Evolutionary conservation across 176 grass and related monocot species (phyloP).

Genomic region (Pontederia paniculata): DNA sequence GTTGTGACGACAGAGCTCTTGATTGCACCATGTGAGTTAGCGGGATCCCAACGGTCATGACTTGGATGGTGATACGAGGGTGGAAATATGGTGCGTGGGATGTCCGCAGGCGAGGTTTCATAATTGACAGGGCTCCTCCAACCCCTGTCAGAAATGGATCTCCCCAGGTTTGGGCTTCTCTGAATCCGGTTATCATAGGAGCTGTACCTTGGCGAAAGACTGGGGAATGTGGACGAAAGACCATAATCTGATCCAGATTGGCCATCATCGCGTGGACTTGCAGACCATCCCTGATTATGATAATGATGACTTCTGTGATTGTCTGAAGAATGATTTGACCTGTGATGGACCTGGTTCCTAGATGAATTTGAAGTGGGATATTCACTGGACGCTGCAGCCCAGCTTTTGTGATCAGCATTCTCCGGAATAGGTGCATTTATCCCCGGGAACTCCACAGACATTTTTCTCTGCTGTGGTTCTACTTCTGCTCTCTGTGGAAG

Average conservation of each 20-base stretch:
- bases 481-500: slow-evolving; percentile 36
- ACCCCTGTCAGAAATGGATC: slow-evolving; percentile 43
- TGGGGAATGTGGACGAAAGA: slow-evolving; percentile 13
- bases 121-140: slow-evolving; percentile 38
- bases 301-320: neutral
- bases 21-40: slow-evolving; percentile 16
- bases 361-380: slow-evolving; percentile 4
- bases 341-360: slow-evolving; percentile 13
- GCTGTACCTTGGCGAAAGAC: slow-evolving; percentile 31
- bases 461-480: slow-evolving; percentile 32
- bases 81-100: slow-evolving; percentile 24
- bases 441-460: slow-evolving; percentile 76
- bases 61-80: slow-evolving; percentile 14
- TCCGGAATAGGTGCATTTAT: slow-evolving; percentile 86
- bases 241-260: slow-evolving; percentile 25
- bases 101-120: slow-evolving; percentile 27
- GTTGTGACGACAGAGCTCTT: slow-evolving; percentile 21
- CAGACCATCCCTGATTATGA: slow-evolving; percentile 9
- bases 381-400: slow-evolving; percentile 29
- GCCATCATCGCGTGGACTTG: slow-evolving; percentile 28
- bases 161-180: slow-evolving; percentile 25
- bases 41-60: slow-evolving; percentile 8
- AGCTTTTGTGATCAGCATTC: slow-evolving; percentile 54
- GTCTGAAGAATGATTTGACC: slow-evolving; percentile 26
- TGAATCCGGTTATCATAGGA: slow-evolving; percentile 27